Conservation (phyloP, 2,329 filamentous ascomycete species). For the Chrysoporthe deuterocubensis region DNA sequence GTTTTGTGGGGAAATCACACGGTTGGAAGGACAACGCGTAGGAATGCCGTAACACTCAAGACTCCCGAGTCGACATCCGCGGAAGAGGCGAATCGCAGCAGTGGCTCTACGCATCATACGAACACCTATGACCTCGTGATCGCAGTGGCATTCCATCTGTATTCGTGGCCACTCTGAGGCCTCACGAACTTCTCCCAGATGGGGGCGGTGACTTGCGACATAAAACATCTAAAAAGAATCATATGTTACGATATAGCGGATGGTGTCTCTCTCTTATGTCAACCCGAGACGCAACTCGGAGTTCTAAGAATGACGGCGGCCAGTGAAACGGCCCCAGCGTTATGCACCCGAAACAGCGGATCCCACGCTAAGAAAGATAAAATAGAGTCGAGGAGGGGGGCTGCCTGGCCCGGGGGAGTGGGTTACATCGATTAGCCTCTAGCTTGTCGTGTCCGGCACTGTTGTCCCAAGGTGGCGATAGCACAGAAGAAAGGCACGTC, state of each 20-base stretch:
- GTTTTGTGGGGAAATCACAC: neutral
- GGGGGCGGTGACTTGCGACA: neutral
- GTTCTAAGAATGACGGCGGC: neutral
- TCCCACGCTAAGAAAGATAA: neutral
- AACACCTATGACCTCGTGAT: neutral
- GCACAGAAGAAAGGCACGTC: too few species aligned
- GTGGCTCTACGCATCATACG: neutral
- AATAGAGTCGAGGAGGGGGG: neutral
- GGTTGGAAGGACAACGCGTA: neutral
- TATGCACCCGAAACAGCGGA: neutral
- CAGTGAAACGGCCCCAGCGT: neutral
- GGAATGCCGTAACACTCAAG: neutral
- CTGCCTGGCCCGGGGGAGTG: neutral
- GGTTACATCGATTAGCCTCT: too few species aligned
- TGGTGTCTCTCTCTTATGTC: neutral
- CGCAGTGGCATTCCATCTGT: neutral
- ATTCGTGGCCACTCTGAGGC: neutral
- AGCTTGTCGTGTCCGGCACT: too few species aligned
- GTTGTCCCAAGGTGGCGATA: too few species aligned
- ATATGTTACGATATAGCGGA: too few species aligned
- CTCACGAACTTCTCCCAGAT: neutral
- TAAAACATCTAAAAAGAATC: neutral
- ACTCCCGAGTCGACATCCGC: neutral
- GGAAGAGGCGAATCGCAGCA: neutral
- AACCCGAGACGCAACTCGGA: neutral